Evolutionary conservation across 139 green algal species (phyloP), one percentile per base, ranked within the genome.

Genomic region (Ostreobium quekettii): DNA sequence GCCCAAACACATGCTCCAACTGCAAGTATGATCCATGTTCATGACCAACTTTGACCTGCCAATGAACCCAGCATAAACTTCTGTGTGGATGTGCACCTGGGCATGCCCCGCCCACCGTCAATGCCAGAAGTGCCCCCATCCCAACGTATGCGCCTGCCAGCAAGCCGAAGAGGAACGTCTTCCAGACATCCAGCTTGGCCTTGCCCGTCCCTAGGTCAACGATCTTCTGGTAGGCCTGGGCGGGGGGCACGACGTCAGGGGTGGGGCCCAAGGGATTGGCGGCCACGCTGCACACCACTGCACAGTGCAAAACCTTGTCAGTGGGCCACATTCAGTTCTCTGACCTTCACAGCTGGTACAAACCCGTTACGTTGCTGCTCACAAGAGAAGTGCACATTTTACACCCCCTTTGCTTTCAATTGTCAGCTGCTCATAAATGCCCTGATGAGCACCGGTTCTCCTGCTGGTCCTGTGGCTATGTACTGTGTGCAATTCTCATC

Each of bases 131-230:
- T 28, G 35, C 61, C 5, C 61, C 61, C 35, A 47, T 36, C 37
- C 11, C 35, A n/a, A 68, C 53, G 36, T 38, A 68, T 7, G 36
- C 61, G 3, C 61, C 61, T 6, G 24, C 61, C 30, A 68, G 35
- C 11, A 68, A 6, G 36, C 37, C 38, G 3, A 36, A 31, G 6
- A 57, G 30, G 36, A 68, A 68, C 7, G 36, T 29, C 36, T 68
- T 68, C 36, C 49, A 11, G 5, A 53, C 7, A 6, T 36, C 26
- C 3, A 56, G 7, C 31, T 68, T 68, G 35, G 35, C 61, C 26
- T 56, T 53, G 3, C 11, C 24, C 4, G 11, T 22, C 5, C 61
- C 61, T 33, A 56, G 5, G 7, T 53, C 61, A 38, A 68, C 61
- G 4, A 68, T 29, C 26, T 37, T 33, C 5, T 53, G 26, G 42